These are phyloP conservation scores for Tripterygium wilfordii DNA, from an alignment of 177 flowering plant species.

Conservation along the genomic window DNA sequence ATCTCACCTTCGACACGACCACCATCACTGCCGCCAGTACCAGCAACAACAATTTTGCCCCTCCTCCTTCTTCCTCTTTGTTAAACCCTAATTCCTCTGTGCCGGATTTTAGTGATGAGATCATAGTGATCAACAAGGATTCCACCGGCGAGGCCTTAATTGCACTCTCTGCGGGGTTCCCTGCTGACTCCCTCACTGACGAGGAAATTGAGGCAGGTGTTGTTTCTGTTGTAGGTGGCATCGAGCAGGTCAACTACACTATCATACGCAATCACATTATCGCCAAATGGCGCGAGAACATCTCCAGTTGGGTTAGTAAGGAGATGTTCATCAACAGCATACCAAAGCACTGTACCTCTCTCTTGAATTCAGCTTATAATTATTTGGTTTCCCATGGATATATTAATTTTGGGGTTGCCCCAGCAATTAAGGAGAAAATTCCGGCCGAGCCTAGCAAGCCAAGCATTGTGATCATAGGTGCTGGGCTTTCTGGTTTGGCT, in stretches of 20 bases:
- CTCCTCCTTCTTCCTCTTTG: constrained; percentile 6
- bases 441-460: constrained; percentile 45
- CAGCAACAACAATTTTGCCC: constrained; percentile 4
- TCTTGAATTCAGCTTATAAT: constrained; percentile 66
- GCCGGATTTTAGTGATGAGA: constrained; percentile 67
- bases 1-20: background rate
- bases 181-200: constrained; percentile 84
- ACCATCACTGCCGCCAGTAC: background rate
- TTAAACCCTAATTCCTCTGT: constrained; percentile 10
- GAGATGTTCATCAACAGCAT: constrained; percentile 62
- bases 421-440: constrained; percentile 69
- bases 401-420: constrained; percentile 90
- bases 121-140: constrained; percentile 82
- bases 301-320: constrained; percentile 60
- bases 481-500: constrained; percentile 91
- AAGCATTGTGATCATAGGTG: constrained; percentile 74
- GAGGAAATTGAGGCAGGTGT: constrained; percentile 90
- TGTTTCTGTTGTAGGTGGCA: constrained; percentile 69
- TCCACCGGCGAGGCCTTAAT: constrained; percentile 82
- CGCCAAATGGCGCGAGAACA: constrained; percentile 86
- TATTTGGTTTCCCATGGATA: constrained; percentile 74
- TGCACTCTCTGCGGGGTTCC: constrained; percentile 86
- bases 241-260: constrained; percentile 95
- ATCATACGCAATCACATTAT: constrained; percentile 91
- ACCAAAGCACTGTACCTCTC: constrained; percentile 57